A percentile compares a stretch with the other conserved stretches of the same genome.
Conservation (phyloP, 306 rosid genomes). For the Macrotyloma uniflorum region DNA sequence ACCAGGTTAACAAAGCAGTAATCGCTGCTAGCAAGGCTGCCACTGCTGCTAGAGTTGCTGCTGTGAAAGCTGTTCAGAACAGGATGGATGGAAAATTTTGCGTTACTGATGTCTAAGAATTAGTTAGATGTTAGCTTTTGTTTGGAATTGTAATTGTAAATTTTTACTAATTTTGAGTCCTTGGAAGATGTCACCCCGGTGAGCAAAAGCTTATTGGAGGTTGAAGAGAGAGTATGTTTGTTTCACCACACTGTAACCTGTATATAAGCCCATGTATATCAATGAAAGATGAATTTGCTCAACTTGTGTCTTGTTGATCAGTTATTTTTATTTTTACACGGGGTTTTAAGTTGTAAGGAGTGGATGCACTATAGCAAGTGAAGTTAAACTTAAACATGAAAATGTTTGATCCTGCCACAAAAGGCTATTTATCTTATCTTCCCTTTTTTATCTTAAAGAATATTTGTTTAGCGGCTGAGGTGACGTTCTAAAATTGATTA, state of each 20-base stretch:
- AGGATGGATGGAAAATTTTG: conserved; percentile 93
- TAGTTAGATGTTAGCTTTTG: conserved; percentile 46
- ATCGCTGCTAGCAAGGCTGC: conserved; percentile 88
- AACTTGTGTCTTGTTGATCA: conserved; percentile 8
- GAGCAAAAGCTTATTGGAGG: conserved; percentile 77
- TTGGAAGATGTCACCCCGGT: conserved; percentile 70
- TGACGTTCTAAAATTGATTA: not conserved
- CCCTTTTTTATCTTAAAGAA: not conserved
- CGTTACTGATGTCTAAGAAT: conserved; percentile 54
- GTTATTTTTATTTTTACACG: not conserved
- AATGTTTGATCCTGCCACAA: not conserved
- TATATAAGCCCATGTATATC: conserved; percentile 72
- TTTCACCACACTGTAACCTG: conserved; percentile 69
- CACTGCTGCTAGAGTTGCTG: conserved; percentile 97
- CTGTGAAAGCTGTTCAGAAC: conserved; percentile 96
- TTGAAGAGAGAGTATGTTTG: conserved; percentile 57
- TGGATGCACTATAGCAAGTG: not conserved
- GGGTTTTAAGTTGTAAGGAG: not conserved
- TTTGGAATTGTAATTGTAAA: conserved; percentile 76
- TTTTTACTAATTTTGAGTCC: conserved; percentile 57
- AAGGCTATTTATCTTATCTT: not conserved
- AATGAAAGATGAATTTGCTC: conserved; percentile 56
- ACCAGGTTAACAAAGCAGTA: conserved; percentile 77
- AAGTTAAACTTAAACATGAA: not conserved
- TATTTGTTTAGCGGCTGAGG: not conserved